phyloP scores from a whole-genome alignment of 768 basidiomycete species.

The Phanerochaete carnosa region DNA sequence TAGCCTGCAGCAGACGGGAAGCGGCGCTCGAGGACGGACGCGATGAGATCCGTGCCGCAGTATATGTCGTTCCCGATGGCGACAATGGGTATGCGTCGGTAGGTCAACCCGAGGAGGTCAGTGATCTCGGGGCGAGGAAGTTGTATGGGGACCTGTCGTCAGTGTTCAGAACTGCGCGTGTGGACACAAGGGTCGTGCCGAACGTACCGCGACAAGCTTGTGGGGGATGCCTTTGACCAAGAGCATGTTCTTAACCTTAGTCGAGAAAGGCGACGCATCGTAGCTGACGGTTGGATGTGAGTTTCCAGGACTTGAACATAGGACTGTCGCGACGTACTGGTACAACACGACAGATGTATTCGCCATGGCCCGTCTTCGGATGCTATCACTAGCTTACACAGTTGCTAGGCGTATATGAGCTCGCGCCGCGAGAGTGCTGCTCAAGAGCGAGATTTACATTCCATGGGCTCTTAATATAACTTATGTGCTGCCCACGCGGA shows the following conservation, averaged over 20 bases:
- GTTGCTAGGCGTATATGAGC: too few relatives aligned
- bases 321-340: not conserved
- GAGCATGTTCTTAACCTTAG: constrained; percentile 51
- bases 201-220: constrained; percentile 43
- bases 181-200: not conserved
- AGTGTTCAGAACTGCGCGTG: not conserved
- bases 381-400: too few relatives aligned
- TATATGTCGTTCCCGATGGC: constrained; percentile 62
- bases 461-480: not conserved
- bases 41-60: constrained; percentile 56
- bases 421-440: too few relatives aligned
- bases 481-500: not conserved
- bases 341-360: constrained; percentile 10
- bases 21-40: constrained; percentile 47
- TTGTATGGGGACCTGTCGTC: constrained; percentile 42
- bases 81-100: constrained; percentile 57
- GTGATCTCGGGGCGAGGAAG: constrained; percentile 57
- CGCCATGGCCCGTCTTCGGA: not conserved
- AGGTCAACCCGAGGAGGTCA: constrained; percentile 46
- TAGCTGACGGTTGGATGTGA: constrained; percentile 5
- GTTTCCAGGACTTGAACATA: not conserved
- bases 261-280: constrained; percentile 23
- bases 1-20: constrained; percentile 47
- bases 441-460: not conserved
- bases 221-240: constrained; percentile 47